Conservation (phyloP, 2,329 filamentous ascomycete genomes). For the Ramichloridium luteum region DNA sequence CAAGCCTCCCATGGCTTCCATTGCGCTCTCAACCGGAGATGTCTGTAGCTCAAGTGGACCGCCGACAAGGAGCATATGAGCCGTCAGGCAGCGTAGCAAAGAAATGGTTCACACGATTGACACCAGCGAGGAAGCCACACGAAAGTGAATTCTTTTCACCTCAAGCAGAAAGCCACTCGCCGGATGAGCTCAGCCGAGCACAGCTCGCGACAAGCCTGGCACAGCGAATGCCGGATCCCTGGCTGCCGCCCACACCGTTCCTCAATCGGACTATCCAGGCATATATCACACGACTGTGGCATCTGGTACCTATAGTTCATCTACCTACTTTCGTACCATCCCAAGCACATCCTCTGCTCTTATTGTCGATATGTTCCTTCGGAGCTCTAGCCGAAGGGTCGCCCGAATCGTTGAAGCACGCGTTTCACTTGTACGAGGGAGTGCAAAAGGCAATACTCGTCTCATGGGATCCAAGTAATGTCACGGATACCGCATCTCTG, state of each 20-base stretch:
- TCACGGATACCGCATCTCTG: neutral
- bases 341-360: constrained; percentile 5
- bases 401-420: constrained; percentile 2
- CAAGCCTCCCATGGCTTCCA: constrained; percentile 2
- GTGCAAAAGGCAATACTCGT: constrained; percentile 6
- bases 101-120: neutral
- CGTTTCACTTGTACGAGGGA: constrained; percentile 4
- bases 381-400: constrained; percentile 6
- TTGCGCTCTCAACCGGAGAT: constrained; percentile 1
- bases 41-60: neutral
- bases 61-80: neutral
- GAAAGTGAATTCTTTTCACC: too few relatives aligned
- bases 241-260: constrained; percentile 3
- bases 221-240: constrained; percentile 2
- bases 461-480: constrained; percentile 1
- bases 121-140: too few relatives aligned
- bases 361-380: constrained; percentile 7
- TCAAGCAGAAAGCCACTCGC: too few relatives aligned
- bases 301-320: constrained; percentile 4
- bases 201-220: constrained; percentile 4
- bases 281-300: constrained; percentile 7
- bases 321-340: constrained; percentile 5
- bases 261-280: constrained; percentile 6
- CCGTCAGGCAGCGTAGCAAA: neutral
- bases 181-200: constrained; percentile 1